A percentile compares a stretch with the other conserved stretches of the same genome.
Evolutionary conservation across 768 basidiomycete genomes (phyloP).

Genomic region (Suillus subluteus): DNA sequence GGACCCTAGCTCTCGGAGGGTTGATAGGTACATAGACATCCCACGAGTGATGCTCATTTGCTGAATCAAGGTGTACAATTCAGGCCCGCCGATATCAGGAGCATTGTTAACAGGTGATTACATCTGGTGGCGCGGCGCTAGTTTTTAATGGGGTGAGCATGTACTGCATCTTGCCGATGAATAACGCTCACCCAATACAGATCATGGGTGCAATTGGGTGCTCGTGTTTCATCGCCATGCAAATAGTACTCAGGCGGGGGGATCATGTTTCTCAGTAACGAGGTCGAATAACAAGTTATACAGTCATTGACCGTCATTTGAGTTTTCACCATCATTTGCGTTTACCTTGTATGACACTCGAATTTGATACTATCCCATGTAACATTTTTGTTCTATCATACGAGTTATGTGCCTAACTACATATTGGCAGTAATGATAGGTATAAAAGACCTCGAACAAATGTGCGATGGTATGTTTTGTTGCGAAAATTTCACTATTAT

Average conservation of each 20-base stretch:
- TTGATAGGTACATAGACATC: constrained; percentile 19
- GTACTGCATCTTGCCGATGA: not conserved
- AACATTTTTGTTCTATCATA: too few species aligned
- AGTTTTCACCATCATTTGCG: too few species aligned
- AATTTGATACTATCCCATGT: too few species aligned
- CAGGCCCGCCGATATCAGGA: constrained; percentile 61
- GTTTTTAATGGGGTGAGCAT: constrained; percentile 50
- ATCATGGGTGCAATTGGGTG: constrained; percentile 28
- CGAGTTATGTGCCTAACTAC: too few species aligned
- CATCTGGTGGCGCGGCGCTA: constrained; percentile 62
- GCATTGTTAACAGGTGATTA: constrained; percentile 54
- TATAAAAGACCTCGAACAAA: too few species aligned
- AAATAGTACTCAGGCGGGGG: constrained; percentile 22
- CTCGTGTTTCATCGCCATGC: constrained; percentile 31
- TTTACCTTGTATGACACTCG: too few species aligned
- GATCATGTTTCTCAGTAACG: not conserved
- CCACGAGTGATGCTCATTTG: constrained; percentile 18
- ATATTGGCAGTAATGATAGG: too few species aligned
- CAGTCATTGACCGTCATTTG: too few species aligned
- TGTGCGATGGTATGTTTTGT: too few species aligned
- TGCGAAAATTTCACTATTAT: too few species aligned
- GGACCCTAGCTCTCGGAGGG: constrained; percentile 25
- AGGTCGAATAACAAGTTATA: not conserved
- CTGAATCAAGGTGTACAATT: constrained; percentile 37
- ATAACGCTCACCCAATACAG: constrained; percentile 12